phyloP scores from a whole-genome alignment of 768 basidiomycete species.

The Hericium alpestre region DNA sequence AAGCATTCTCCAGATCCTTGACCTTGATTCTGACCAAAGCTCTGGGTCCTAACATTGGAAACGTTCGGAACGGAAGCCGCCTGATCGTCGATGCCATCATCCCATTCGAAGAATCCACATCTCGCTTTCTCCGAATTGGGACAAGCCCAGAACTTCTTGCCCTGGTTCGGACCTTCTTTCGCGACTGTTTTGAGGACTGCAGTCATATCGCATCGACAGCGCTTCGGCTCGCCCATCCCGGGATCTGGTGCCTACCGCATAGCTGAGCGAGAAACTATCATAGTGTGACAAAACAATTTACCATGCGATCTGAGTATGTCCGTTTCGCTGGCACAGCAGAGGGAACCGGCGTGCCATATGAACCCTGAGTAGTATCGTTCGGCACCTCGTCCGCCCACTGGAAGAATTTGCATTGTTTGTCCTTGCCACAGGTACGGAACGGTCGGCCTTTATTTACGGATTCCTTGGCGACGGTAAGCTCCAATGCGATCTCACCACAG shows the following conservation, averaged over 20 bases:
- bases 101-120: not conserved
- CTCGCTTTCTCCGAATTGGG: not conserved
- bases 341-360: not conserved
- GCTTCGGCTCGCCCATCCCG: not conserved
- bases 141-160: not conserved
- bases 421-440: not conserved
- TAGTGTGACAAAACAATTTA: not conserved
- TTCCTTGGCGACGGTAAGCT: not conserved
- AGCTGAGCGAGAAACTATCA: not conserved
- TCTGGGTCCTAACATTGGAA: not conserved
- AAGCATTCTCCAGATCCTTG: not conserved
- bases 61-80: too few relatives aligned
- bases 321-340: not conserved
- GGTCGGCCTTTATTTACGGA: not conserved
- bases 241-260: not conserved
- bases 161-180: constrained; percentile 5
- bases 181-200: constrained; percentile 2
- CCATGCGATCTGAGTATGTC: not conserved
- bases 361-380: not conserved
- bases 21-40: not conserved
- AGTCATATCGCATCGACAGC: not conserved
- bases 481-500: not conserved
- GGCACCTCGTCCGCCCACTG: not conserved
- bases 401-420: not conserved
- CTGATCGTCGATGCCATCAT: not conserved